Base-by-base conservation (phyloP, 768 basidiomycete genomes). In the Auricularia sp. region DNA sequence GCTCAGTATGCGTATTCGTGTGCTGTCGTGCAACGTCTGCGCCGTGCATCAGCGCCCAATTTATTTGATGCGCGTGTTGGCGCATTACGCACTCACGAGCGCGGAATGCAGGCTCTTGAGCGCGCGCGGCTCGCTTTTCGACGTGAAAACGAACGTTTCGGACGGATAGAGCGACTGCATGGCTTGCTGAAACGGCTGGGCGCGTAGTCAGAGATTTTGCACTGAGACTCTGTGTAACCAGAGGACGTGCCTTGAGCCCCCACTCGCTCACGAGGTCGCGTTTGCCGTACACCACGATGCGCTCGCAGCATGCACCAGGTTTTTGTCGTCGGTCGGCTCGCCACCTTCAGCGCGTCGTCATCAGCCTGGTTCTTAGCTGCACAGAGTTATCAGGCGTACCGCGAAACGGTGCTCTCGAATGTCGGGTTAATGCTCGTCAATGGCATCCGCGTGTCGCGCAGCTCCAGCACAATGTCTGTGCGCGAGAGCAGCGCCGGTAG, bases 381-480 rank as follows among this genome's bases (percentile, higher is more conserved):
- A 5, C 18, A 51, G 29, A 29, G 29, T 2, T 29, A 29, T 29
- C 29, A 29, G 29, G 29, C 47, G 14, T 16, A 75, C 67, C 11
- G 21, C 24, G 21, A 14, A 8, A 59, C 56, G 6, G 24, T 24
- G 29, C 88, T 84, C 82, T 98, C 94, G 65, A 98, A 83, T 18
- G 85, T 86, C 65, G 86, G 83, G 75, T 98, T 98, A 74, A 98
- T 91, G 69, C 92, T 94, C 24, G 95, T 95, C 67, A 98, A 80
- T 5, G 96, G 96, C 63, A 98, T 80, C 36, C 96, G 85, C 13
- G 94, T 86, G 77, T 99, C 96, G 71, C 96, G 83, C 35, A 95
- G 86, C 78, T 99, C 96, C 67, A 99, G 87, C 62, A 98, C 91
- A 64, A 98, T 86, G 71, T 94, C 89, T 39, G 92, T 92, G 67